These are phyloP conservation scores for Pythium dissimile DNA, from an alignment of 352 stramenopile species.

Conservation along the genomic window DNA sequence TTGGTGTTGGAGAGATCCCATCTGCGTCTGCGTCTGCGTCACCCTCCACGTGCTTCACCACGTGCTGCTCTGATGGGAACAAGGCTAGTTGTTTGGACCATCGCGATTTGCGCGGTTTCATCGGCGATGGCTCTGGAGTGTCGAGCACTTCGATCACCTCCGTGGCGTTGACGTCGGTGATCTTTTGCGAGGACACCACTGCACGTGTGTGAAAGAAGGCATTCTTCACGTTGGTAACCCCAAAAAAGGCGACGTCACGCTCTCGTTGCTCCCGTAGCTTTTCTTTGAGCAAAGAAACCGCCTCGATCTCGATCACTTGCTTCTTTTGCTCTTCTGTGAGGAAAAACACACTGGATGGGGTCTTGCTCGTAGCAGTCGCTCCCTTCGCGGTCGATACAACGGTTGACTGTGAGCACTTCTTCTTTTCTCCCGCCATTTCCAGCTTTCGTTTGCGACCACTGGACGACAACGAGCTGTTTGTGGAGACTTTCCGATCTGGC, in stretches of 20 bases:
- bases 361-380: constrained; percentile 8
- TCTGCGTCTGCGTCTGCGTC: too few relatives aligned
- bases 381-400: background rate
- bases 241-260: constrained; percentile 69
- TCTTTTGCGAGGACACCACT: constrained; percentile 7
- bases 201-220: constrained; percentile 60
- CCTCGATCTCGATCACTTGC: constrained; percentile 67
- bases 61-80: constrained; percentile 51
- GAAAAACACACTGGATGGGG: constrained; percentile 33
- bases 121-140: constrained; percentile 13
- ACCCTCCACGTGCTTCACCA: background rate
- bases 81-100: constrained; percentile 37
- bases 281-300: constrained; percentile 55
- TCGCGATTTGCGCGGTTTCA: constrained; percentile 15
- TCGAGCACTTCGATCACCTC: constrained; percentile 35
- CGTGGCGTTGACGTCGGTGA: constrained; percentile 18
- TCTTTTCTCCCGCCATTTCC: constrained; percentile 36
- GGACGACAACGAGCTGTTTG: background rate
- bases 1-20: background rate
- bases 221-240: constrained; percentile 41
- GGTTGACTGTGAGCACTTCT: constrained; percentile 22
- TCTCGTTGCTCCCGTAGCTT: constrained; percentile 62
- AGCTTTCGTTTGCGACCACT: constrained; percentile 52
- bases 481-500: background rate
- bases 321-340: constrained; percentile 62